Evolutionary conservation across 208 protist species (phyloP).

Genomic region (Leishmania aethiopica): DNA sequence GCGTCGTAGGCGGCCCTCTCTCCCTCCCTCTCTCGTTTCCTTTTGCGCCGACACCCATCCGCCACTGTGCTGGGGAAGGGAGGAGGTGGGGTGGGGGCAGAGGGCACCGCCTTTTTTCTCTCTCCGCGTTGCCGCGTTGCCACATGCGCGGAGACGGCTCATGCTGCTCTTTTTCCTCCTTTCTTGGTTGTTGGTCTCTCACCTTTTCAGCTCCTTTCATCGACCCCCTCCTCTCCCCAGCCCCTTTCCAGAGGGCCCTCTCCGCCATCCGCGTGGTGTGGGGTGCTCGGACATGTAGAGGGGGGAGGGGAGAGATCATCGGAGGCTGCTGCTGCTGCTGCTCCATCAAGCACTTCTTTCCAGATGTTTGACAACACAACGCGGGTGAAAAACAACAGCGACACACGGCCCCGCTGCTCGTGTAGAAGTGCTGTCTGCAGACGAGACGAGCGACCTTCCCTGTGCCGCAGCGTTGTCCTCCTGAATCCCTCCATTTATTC

Average conservation of each 20-base stretch:
- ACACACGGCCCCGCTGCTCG: not conserved
- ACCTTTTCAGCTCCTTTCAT: constrained; percentile 12
- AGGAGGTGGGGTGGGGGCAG: not conserved
- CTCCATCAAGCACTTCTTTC: constrained; percentile 2
- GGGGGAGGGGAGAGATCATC: not conserved
- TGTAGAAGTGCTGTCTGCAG: not conserved
- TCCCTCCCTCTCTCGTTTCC: not conserved
- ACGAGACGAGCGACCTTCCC: not conserved
- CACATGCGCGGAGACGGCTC: not conserved
- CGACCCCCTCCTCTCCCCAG: not conserved
- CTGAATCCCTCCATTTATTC: not conserved
- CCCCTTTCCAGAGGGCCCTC: not conserved
- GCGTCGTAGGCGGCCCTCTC: not conserved
- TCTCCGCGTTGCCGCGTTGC: not conserved
- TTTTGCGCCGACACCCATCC: not conserved
- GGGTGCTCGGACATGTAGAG: not conserved
- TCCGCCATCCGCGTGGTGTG: not conserved
- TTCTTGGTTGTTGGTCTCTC: not conserved
- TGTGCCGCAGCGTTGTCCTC: not conserved
- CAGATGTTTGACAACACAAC: not conserved
- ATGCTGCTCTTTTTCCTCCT: not conserved
- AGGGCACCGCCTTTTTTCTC: not conserved
- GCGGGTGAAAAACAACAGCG: not conserved
- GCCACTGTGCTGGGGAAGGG: not conserved
- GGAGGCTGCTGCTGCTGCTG: not conserved